Percentiles rank a stretch among this genome's conserved stretches.
Evolutionary conservation across 2,329 filamentous ascomycete species (phyloP).

Genomic region (Aspergillus clavatus): DNA sequence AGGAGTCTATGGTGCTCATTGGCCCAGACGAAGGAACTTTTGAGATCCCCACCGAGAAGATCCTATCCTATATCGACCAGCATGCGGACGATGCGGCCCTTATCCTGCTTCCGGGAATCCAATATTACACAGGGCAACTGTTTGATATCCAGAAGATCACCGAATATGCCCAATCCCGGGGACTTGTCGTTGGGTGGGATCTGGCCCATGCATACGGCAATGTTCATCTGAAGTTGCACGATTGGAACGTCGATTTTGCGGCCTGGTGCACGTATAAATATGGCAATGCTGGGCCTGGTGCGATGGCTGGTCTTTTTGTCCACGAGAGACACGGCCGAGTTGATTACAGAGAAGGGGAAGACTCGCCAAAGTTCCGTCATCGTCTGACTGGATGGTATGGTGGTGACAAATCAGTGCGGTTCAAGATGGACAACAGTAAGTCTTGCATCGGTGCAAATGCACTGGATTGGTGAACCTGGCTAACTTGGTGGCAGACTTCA

Average conservation of each 20-base stretch:
- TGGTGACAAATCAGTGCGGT: constrained; percentile 66
- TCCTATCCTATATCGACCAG: constrained; percentile 66
- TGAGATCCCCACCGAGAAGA: constrained; percentile 63
- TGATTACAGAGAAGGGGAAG: constrained; percentile 37
- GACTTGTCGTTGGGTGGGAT: constrained; percentile 76
- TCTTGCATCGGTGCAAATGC: background rate
- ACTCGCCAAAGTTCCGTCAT: constrained; percentile 53
- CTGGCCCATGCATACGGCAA: constrained; percentile 81
- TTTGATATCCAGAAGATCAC: constrained; percentile 79
- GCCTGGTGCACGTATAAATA: constrained; percentile 95
- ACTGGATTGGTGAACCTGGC: background rate
- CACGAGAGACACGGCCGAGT: constrained; percentile 63
- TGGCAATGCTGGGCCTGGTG: constrained; percentile 75
- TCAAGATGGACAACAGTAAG: constrained; percentile 69
- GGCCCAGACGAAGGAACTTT: constrained; percentile 54
- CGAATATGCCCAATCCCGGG: constrained; percentile 62
- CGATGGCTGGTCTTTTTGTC: constrained; percentile 73
- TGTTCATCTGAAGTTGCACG: constrained; percentile 69
- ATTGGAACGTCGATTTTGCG: constrained; percentile 86
- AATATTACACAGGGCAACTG: constrained; percentile 85
- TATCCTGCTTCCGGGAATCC: constrained; percentile 76
- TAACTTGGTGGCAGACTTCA: constrained; percentile 49
- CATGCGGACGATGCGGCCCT: constrained; percentile 69
- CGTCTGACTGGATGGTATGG: constrained; percentile 82
- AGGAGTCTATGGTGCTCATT: constrained; percentile 67